phyloP scores from a whole-genome alignment of 164 flowering plant species.

The Vitis amurensis region DNA sequence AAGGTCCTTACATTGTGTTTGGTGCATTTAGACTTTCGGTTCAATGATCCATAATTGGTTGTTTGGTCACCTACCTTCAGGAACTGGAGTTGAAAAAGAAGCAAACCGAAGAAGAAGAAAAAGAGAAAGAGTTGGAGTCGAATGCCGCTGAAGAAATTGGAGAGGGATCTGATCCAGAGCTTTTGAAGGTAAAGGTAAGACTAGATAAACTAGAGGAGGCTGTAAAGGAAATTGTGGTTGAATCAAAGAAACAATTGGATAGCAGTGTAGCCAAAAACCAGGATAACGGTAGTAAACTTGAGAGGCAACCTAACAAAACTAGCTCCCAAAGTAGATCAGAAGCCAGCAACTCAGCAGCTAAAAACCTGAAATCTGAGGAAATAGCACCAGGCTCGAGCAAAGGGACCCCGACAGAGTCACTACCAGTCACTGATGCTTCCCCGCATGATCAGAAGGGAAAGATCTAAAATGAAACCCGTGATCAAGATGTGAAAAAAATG shows the following conservation, averaged over 20 bases:
- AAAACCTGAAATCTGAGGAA: slow-evolving; percentile 8
- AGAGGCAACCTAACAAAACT: slow-evolving; percentile 7
- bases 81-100: slow-evolving; percentile 58
- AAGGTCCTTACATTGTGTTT: too few relatives aligned
- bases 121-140: slow-evolving; percentile 49
- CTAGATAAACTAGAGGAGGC: slow-evolving; percentile 67
- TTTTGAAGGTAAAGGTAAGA: slow-evolving; percentile 62
- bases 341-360: slow-evolving; percentile 14
- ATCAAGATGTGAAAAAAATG: slow-evolving; percentile 2
- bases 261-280: slow-evolving; percentile 5
- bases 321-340: slow-evolving; percentile 10
- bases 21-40: too few relatives aligned
- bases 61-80: slow-evolving; percentile 24
- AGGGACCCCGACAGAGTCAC: slow-evolving; percentile 3
- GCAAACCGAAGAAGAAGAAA: slow-evolving; percentile 48
- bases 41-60: too few relatives aligned
- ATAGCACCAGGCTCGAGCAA: slow-evolving; percentile 4
- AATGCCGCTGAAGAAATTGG: slow-evolving; percentile 32
- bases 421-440: slow-evolving; percentile 10
- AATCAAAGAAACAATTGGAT: slow-evolving; percentile 38
- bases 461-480: slow-evolving; percentile 6
- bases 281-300: slow-evolving; percentile 13
- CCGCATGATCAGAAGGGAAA: slow-evolving; percentile 15
- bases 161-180: slow-evolving; percentile 35
- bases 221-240: slow-evolving; percentile 59